phyloP scores from a whole-genome alignment of 352 stramenopile genomes.

The Phytophthora fragariaefolia region DNA sequence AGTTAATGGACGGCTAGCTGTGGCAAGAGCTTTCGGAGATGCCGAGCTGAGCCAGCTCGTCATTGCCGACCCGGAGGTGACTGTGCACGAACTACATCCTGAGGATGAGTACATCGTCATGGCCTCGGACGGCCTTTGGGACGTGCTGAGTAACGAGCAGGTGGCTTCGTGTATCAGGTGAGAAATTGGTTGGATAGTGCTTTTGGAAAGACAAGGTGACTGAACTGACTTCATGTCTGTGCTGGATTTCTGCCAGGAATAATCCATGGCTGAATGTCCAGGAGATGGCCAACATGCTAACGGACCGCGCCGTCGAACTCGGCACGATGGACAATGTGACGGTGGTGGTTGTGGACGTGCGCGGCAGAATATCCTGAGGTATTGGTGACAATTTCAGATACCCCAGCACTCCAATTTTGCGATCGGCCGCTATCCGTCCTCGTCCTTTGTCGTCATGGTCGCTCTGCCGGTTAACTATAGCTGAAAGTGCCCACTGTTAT shows the following conservation, averaged over 20 bases:
- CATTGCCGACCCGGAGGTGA: constrained; percentile 71
- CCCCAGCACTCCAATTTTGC: constrained; percentile 19
- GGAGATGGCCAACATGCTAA: constrained; percentile 66
- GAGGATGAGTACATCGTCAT: constrained; percentile 83
- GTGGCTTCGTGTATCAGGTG: constrained; percentile 67
- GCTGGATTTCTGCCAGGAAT: constrained; percentile 41
- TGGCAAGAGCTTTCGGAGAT: constrained; percentile 77
- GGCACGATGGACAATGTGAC: constrained; percentile 83
- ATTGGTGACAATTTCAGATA: not conserved
- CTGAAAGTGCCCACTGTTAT: constrained; percentile 31
- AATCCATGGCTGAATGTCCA: constrained; percentile 69
- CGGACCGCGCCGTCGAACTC: constrained; percentile 70
- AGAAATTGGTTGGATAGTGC: constrained; percentile 16
- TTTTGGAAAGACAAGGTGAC: constrained; percentile 4
- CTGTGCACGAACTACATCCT: constrained; percentile 46
- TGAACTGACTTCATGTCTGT: constrained; percentile 19
- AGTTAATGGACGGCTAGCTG: constrained; percentile 73
- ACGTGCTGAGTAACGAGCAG: constrained; percentile 74
- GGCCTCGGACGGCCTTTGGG: constrained; percentile 80
- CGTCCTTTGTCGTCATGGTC: constrained; percentile 6
- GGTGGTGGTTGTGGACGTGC: constrained; percentile 75
- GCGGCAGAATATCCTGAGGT: constrained; percentile 32
- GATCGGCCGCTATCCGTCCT: constrained; percentile 1
- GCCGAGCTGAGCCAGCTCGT: constrained; percentile 65
- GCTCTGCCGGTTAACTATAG: constrained; percentile 15